Evolutionary conservation across 345 rosid genomes (phyloP), one percentile per base, ranked within the genome.

Genomic region (Eucalyptus regnans): DNA sequence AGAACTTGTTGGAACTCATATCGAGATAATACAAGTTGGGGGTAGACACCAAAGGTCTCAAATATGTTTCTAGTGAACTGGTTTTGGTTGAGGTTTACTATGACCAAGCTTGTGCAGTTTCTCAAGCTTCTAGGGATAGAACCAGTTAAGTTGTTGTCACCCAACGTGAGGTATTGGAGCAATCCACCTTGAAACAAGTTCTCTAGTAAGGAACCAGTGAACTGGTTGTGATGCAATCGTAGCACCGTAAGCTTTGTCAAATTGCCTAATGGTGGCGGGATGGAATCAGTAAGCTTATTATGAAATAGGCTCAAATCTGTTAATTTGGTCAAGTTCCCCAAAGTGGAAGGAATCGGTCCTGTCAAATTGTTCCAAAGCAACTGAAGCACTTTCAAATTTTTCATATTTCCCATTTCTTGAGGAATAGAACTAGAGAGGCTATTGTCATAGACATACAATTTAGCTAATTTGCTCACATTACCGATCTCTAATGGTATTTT

Each of bases 1-100:
- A 87, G 22, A 93, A 88, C 18, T 51, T 87, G 86, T 93, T 93
- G 80, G 60, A 5, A 86, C 93, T 92, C 81, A 93, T 33, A 48
- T 91, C 90, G 16, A 88, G 11, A 27, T 60, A 92, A 3, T 51
- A 16, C 33, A 93, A 86, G 41, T 85, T 54, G 0, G 91, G n/a
- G 92, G 71, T 87, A 87, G 8, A 87, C 86, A 7, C 92, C 91
- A 20, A 92, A 92, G 31, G 31, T 89, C 43, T 88, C 76, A 23
- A 88, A 62, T 44, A 93, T 87, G 79, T 89, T 87, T 20, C 92
- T 92, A 6, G 60, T 56, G 60, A 89, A 88, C 46, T 87, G 58
- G 71, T 93, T 93, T 41, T 86, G 3, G 2, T 92, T 88, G 31
- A 92, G 85, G 8, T 88, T 41, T 22, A 90, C 81, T n/a, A 88